Evolutionary conservation across 2,329 filamentous ascomycete genomes (phyloP), one percentile per base, ranked within the genome.

Genomic region (Aspergillus transmontanensis): DNA sequence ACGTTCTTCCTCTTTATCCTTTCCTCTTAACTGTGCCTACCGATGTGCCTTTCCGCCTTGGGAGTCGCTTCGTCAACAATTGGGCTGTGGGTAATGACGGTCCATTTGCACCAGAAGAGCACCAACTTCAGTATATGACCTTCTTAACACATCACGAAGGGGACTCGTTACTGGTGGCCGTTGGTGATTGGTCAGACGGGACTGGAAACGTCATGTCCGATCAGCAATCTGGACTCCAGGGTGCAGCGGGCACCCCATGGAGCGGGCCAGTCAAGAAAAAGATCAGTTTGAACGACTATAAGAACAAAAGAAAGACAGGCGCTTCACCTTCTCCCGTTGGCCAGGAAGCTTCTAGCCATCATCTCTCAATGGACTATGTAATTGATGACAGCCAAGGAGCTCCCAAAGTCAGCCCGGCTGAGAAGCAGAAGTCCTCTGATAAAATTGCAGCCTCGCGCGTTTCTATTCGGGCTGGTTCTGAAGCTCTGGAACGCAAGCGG

Each of bases 41-140:
- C 39, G 79, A 82, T 72, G 75, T 77, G 58, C 81, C 81, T 46
- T 83, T 80, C 69, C 78, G 76, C 58, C 75, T 81, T 48, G 78
- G 77, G 48, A 73, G 73, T 59, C 78, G 78, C 46, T 76, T 78
- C 65, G 73, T 78, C 64, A 80, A 77, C 69, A 79, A 81, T 68
- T 84, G 82, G 81, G 78, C 79, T 64, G 77, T 81, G 66, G 78
- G 79, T 60, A 72, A 78, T 72, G 79, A 83, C 61, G 83, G 82
- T 2, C 83, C 86, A 4, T 89, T 88, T 74, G 75, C 78, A 57
- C 75, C 75, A 21, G 78, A 83, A 66, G 87, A 89, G 74, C 82
- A 87, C 69, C 79, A 83, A 68, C 78, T 87, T 58, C 87, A 89
- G 71, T 89, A 89, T 73, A 81, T 87, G 79, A 89, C 86, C 62